Percentiles rank a stretch among this genome's conserved stretches.
These are phyloP conservation scores for Collybia sp. DNA, from an alignment of 768 basidiomycete genomes.

Conservation along the genomic window DNA sequence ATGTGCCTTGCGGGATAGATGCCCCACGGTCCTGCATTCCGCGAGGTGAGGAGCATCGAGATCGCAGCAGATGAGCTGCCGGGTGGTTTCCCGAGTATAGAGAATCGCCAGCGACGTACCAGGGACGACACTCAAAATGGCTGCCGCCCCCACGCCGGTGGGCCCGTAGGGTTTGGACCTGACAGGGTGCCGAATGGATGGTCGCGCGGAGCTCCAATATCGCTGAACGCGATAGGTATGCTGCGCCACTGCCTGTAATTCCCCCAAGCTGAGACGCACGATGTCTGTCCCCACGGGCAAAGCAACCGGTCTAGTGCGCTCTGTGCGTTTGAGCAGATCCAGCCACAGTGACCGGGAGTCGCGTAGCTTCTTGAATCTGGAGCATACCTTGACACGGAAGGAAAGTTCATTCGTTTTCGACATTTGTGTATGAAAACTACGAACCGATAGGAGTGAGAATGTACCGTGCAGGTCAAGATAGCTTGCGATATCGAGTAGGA, in stretches of 20 bases:
- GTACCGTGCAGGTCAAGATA: constrained; percentile 8
- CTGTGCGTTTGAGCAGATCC: constrained; percentile 4
- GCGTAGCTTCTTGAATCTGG: constrained; percentile 6
- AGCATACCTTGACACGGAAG: constrained; percentile 7
- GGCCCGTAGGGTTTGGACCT: constrained; percentile 1
- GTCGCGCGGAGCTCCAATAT: constrained; percentile 7
- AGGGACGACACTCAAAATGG: constrained; percentile 9
- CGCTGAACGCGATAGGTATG: constrained; percentile 3
- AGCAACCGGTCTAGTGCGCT: constrained; percentile 1
- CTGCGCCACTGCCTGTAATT: constrained; percentile 6
- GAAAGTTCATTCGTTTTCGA: background rate
- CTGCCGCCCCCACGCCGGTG: background rate
- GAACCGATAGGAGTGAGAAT: constrained; percentile 8
- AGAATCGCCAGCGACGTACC: constrained; percentile 8
- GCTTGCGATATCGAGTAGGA: constrained; percentile 3
- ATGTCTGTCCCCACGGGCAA: constrained; percentile 7
- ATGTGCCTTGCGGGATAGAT: background rate
- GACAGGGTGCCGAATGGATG: constrained; percentile 5
- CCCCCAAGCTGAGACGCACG: constrained; percentile 4
- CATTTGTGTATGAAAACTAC: background rate
- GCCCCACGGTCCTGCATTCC: background rate
- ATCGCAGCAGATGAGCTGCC: constrained; percentile 2
- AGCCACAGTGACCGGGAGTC: constrained; percentile 10
- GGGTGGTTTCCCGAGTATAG: background rate
- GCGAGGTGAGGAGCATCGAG: constrained; percentile 1